phyloP scores from a whole-genome alignment of 2,329 filamentous ascomycete genomes.

The Fusarium staphyleae region DNA sequence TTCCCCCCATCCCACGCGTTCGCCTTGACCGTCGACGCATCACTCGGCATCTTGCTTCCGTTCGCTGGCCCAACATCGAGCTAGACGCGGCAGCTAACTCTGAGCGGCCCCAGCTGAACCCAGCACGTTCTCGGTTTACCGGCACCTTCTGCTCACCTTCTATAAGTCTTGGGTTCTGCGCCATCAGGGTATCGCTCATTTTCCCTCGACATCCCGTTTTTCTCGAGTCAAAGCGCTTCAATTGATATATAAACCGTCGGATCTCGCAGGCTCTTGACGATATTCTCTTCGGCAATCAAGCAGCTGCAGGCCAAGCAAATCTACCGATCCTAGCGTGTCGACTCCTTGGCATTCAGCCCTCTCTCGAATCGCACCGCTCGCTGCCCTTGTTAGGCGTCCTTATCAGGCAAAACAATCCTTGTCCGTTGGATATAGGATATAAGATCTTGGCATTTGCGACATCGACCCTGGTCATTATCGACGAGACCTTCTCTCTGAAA shows the following conservation, averaged over 20 bases:
- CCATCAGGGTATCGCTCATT: conserved; percentile 30
- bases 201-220: neutral
- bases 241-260: conserved; percentile 15
- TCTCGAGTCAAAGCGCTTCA: neutral
- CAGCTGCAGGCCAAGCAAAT: conserved; percentile 17
- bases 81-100: conserved; percentile 23
- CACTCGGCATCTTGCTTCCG: conserved; percentile 37
- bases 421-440: conserved; percentile 17
- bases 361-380: conserved; percentile 30
- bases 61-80: conserved; percentile 14
- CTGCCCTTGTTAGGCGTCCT: conserved; percentile 28
- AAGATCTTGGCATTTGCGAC: conserved; percentile 32
- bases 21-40: conserved; percentile 18
- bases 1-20: conserved; percentile 12
- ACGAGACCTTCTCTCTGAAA: neutral
- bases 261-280: conserved; percentile 9
- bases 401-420: conserved; percentile 31
- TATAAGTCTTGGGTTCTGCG: conserved; percentile 19
- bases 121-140: conserved; percentile 7
- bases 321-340: conserved; percentile 16
- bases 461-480: conserved; percentile 10
- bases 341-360: conserved; percentile 24
- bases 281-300: neutral
- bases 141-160: conserved; percentile 13
- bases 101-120: conserved; percentile 3